These are phyloP conservation scores for Vairimorpha necatrix DNA, from an alignment of 371 early-diverging fungal species.

Conservation along the genomic window DNA sequence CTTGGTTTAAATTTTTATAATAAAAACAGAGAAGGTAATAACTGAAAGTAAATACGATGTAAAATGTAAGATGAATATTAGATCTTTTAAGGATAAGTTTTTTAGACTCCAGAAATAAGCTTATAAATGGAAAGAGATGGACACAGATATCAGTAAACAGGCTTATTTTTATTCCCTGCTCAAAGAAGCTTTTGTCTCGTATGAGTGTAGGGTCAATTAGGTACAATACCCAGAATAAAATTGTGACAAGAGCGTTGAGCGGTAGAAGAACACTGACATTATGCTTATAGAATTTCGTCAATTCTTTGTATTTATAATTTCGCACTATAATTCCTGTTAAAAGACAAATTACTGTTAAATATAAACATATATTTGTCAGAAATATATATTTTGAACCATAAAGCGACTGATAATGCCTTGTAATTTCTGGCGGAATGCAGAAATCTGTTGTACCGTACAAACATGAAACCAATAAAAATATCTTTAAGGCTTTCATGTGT, in stretches of 20 bases:
- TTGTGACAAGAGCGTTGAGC: slow-evolving; percentile 17
- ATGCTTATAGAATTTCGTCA: slow-evolving; percentile 13
- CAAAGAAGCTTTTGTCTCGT: slow-evolving; percentile 10
- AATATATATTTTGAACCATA: slow-evolving; percentile 25
- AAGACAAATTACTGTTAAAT: slow-evolving; percentile 30
- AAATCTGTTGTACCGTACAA: slow-evolving; percentile 32
- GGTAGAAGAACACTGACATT: slow-evolving; percentile 15
- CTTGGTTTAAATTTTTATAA: slow-evolving; percentile 7
- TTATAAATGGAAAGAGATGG: slow-evolving; percentile 26
- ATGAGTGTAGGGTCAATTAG: slow-evolving; percentile 24
- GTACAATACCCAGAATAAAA: slow-evolving; percentile 31
- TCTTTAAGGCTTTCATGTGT: background rate
- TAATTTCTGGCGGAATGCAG: slow-evolving; percentile 13
- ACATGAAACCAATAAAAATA: slow-evolving; percentile 21
- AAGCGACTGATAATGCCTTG: background rate
- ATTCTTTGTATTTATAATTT: background rate
- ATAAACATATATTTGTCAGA: slow-evolving; percentile 17
- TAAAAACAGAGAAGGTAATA: slow-evolving; percentile 8
- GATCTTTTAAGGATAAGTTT: background rate
- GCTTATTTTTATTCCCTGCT: background rate
- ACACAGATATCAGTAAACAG: slow-evolving; percentile 22
- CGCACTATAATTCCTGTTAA: slow-evolving; percentile 13
- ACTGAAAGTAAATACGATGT: background rate
- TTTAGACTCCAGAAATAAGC: slow-evolving; percentile 9
- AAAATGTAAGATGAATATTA: slow-evolving; percentile 8